A percentile compares a stretch with the other conserved stretches of the same genome.
These are phyloP conservation scores for Fragosphaeria purpurea DNA, from an alignment of 2,329 filamentous ascomycete genomes.

Conservation along the genomic window DNA sequence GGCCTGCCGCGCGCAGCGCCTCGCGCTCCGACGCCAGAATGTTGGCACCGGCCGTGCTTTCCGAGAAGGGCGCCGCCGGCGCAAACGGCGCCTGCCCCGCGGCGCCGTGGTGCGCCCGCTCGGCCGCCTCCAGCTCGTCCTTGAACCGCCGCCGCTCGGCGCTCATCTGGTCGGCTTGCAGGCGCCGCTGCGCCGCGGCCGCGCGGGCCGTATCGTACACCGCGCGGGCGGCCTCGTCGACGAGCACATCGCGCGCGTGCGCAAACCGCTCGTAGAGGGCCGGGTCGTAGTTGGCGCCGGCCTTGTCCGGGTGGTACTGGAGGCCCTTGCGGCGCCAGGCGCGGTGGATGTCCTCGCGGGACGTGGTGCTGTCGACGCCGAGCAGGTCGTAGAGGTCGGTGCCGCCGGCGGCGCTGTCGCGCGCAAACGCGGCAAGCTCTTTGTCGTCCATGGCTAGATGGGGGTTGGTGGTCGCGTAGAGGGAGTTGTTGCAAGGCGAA, in stretches of 20 bases:
- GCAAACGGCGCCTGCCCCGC: slow-evolving; percentile 24
- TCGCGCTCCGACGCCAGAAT: slow-evolving; percentile 18
- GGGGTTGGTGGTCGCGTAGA: background rate
- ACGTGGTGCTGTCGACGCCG: slow-evolving; percentile 52
- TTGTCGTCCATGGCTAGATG: slow-evolving; percentile 23
- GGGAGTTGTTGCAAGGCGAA: too few species aligned
- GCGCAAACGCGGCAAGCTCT: slow-evolving; percentile 42
- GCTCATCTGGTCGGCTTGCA: slow-evolving; percentile 64
- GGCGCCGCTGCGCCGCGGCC: slow-evolving; percentile 58
- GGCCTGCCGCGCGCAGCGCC: slow-evolving; percentile 23
- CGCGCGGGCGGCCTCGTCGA: slow-evolving; percentile 57
- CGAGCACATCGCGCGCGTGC: slow-evolving; percentile 76
- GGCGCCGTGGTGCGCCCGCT: slow-evolving; percentile 37
- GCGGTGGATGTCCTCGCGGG: slow-evolving; percentile 65
- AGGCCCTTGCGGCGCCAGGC: slow-evolving; percentile 71
- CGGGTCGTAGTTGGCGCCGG: slow-evolving; percentile 62
- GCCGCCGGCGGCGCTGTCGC: slow-evolving; percentile 50
- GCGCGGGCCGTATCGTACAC: slow-evolving; percentile 71
- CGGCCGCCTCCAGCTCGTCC: slow-evolving; percentile 74
- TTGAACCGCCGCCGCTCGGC: slow-evolving; percentile 65
- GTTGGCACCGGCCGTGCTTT: slow-evolving; percentile 3
- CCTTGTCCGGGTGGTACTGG: slow-evolving; percentile 93
- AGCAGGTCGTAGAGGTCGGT: slow-evolving; percentile 73
- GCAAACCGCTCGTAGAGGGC: slow-evolving; percentile 79
- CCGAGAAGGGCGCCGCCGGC: background rate